Conservation (phyloP, 345 rosid species). For the Gossypium raimondii region DNA sequence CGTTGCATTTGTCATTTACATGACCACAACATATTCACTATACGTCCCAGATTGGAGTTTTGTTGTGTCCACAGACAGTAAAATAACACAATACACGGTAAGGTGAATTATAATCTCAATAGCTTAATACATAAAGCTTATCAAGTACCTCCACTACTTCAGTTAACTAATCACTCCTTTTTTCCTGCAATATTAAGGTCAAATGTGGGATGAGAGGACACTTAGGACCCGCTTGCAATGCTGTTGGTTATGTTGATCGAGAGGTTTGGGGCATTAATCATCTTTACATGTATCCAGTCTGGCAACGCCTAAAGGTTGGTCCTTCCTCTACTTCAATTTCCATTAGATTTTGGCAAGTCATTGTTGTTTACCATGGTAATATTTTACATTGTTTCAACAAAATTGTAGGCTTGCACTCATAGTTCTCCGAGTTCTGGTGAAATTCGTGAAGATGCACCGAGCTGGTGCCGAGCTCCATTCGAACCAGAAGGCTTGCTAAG, state of each 20-base stretch:
- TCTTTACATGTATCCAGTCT: constrained; percentile 48
- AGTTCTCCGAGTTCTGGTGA: constrained; percentile 45
- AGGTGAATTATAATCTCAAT: background rate
- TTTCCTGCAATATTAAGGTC: constrained; percentile 32
- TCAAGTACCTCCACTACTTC: background rate
- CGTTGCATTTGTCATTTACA: constrained; percentile 46
- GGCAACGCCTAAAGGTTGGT: constrained; percentile 53
- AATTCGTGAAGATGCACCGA: constrained; percentile 43
- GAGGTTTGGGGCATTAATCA: constrained; percentile 58
- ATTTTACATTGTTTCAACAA: background rate
- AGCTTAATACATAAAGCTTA: background rate
- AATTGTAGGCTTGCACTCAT: constrained; percentile 53
- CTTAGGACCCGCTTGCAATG: constrained; percentile 68
- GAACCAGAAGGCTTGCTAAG: constrained; percentile 75
- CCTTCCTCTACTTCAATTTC: background rate
- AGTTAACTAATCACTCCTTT: background rate
- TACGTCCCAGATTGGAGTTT: constrained; percentile 70
- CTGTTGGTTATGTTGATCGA: constrained; percentile 59
- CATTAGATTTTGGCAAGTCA: background rate
- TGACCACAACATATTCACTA: constrained; percentile 44
- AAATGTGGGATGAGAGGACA: constrained; percentile 72
- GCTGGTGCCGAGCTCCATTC: constrained; percentile 58
- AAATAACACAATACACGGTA: constrained; percentile 37
- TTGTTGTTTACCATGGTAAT: background rate
- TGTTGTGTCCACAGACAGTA: background rate